phyloP scores from a whole-genome alignment of 306 rosid genomes.

The Quercus wislizeni region DNA sequence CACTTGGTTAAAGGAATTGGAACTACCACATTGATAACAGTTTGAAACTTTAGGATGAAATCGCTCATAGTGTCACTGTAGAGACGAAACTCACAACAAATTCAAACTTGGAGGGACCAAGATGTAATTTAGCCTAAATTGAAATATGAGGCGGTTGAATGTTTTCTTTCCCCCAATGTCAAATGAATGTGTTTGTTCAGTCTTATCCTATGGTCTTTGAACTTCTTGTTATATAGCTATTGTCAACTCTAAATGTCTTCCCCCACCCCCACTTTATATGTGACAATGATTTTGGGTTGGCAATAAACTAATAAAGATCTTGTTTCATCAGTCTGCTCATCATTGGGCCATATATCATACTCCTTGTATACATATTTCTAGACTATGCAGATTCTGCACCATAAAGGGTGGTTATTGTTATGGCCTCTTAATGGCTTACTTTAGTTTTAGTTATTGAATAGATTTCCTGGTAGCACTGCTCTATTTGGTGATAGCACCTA shows the following conservation, averaged over 20 bases:
- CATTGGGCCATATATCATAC: not conserved
- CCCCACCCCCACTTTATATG: conserved; percentile 1
- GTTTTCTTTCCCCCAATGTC: not conserved
- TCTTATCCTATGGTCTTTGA: conserved; percentile 6
- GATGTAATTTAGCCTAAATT: no score
- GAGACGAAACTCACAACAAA: no score
- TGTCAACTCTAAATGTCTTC: conserved; percentile 11
- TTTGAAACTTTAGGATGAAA: no score
- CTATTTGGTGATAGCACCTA: not conserved
- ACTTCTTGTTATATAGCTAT: conserved; percentile 8
- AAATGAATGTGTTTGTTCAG: conserved; percentile 8
- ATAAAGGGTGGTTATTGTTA: not conserved
- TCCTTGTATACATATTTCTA: not conserved
- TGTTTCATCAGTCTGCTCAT: not conserved
- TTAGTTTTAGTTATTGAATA: not conserved
- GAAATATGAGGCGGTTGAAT: not conserved
- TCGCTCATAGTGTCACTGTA: no score
- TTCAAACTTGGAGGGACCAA: no score
- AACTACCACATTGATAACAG: no score
- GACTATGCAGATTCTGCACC: not conserved
- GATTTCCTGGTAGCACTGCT: not conserved
- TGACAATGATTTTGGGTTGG: conserved; percentile 6
- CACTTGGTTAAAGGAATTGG: no score
- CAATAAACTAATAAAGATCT: conserved; percentile 6
- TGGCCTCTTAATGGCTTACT: conserved; percentile 1